These are phyloP conservation scores for Chenopodium berlandieri DNA, from an alignment of 148 eudicot genomes.

Conservation along the genomic window DNA sequence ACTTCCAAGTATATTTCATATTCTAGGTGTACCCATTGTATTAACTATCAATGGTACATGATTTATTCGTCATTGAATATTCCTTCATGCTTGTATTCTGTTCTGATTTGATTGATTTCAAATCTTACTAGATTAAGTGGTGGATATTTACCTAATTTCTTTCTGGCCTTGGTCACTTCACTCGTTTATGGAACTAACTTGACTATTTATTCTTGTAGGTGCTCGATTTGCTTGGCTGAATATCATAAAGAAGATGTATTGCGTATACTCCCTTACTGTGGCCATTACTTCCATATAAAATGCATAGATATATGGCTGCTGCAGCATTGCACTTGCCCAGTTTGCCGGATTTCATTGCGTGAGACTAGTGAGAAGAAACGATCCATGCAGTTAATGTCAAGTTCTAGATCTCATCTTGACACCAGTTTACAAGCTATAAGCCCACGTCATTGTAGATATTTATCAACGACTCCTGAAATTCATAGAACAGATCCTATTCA, in stretches of 20 bases:
- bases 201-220: conserved; percentile 39
- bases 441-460: conserved; percentile 35
- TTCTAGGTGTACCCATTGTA: neutral
- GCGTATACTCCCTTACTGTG: conserved; percentile 73
- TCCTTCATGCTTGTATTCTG: neutral
- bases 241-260: conserved; percentile 65
- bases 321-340: conserved; percentile 87
- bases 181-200: neutral
- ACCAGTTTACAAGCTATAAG: conserved; percentile 28
- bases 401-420: conserved; percentile 50
- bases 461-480: conserved; percentile 34
- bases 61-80: neutral
- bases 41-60: neutral
- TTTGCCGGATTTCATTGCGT: conserved; percentile 78
- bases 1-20: too few species aligned
- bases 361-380: conserved; percentile 63
- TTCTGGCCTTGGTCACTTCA: too few species aligned
- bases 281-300: conserved; percentile 70
- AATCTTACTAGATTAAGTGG: too few species aligned
- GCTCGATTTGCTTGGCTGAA: conserved; percentile 77
- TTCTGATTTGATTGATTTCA: neutral
- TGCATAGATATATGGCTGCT: conserved; percentile 89
- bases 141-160: too few species aligned
- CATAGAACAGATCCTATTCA: conserved; percentile 30
- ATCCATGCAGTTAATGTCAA: conserved; percentile 65